Evolutionary conservation across 768 basidiomycete genomes (phyloP).

Genomic region (Agrocybe praecox): DNA sequence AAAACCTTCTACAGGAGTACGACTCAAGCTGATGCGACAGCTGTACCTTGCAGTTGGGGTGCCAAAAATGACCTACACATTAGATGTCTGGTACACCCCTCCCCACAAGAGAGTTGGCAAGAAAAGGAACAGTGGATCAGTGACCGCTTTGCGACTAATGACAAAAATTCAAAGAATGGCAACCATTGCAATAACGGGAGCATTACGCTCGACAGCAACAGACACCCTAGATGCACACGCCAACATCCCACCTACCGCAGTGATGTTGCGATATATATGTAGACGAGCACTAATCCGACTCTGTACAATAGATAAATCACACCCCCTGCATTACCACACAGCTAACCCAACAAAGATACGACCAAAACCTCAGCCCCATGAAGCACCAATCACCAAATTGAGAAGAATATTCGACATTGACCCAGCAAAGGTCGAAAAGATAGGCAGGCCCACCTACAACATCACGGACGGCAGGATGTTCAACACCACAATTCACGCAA

Average conservation of each 20-base stretch:
- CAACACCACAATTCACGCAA: constrained; percentile 7
- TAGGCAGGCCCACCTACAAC: neutral
- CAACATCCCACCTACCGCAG: neutral
- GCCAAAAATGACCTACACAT: constrained; percentile 8
- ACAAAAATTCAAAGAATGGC: constrained; percentile 1
- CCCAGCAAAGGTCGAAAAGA: neutral
- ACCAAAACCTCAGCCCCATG: neutral
- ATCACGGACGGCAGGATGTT: neutral
- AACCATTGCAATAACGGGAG: constrained; percentile 6
- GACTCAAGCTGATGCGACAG: constrained; percentile 8
- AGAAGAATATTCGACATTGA: neutral
- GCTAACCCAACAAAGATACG: neutral
- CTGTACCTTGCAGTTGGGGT: constrained; percentile 10
- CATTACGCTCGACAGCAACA: neutral
- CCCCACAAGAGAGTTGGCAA: neutral
- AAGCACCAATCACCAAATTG: neutral
- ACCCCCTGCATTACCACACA: neutral
- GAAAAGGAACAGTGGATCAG: constrained; percentile 1
- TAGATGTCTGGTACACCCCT: constrained; percentile 7
- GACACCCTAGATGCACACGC: constrained; percentile 3
- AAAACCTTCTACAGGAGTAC: constrained; percentile 6
- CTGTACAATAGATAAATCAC: neutral
- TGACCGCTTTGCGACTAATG: neutral
- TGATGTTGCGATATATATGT: neutral
- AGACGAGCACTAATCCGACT: neutral